A percentile compares a stretch with the other conserved stretches of the same genome.
phyloP scores from a whole-genome alignment of 1,284 basidiomycete species.

The Heterobasidion occidentale region DNA sequence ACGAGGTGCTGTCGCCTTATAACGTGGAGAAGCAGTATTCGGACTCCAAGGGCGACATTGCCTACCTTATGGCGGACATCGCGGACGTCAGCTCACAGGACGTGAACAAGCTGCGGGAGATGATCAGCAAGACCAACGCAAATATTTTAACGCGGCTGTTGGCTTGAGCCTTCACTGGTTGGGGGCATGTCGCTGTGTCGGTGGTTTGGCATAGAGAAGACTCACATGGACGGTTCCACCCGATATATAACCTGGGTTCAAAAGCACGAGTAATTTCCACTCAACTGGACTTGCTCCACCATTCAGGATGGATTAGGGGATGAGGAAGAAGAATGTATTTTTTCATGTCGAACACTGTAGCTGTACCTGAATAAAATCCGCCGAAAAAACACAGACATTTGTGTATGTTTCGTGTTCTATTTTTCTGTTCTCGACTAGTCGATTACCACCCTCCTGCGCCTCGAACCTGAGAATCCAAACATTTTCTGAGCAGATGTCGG shows the following conservation, averaged over 20 bases:
- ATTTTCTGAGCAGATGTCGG: slow-evolving; percentile 12
- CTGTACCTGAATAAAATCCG: too few species aligned
- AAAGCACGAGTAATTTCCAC: neutral
- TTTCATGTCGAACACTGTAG: too few species aligned
- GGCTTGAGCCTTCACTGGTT: slow-evolving; percentile 30
- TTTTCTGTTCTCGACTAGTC: neutral
- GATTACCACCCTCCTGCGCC: slow-evolving; percentile 10
- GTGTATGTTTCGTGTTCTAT: too few species aligned
- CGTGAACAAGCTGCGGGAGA: slow-evolving; percentile 75
- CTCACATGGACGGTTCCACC: neutral
- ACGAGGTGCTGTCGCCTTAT: slow-evolving; percentile 87
- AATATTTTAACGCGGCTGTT: slow-evolving; percentile 88
- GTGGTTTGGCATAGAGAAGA: neutral
- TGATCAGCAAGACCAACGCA: slow-evolving; percentile 75
- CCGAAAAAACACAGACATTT: neutral
- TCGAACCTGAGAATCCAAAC: slow-evolving; percentile 22
- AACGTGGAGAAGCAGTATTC: slow-evolving; percentile 99
- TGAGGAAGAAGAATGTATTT: neutral
- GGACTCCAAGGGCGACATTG: slow-evolving; percentile 91
- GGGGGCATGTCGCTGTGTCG: neutral
- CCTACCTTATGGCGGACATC: slow-evolving; percentile 96
- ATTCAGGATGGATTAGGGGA: slow-evolving; percentile 7
- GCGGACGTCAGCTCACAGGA: slow-evolving; percentile 82
- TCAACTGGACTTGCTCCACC: slow-evolving; percentile 9
- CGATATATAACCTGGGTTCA: neutral